Evolutionary conservation across 2,329 filamentous ascomycete genomes (phyloP), one percentile per base, ranked within the genome.

Genomic region (Pezicula rhizophila): DNA sequence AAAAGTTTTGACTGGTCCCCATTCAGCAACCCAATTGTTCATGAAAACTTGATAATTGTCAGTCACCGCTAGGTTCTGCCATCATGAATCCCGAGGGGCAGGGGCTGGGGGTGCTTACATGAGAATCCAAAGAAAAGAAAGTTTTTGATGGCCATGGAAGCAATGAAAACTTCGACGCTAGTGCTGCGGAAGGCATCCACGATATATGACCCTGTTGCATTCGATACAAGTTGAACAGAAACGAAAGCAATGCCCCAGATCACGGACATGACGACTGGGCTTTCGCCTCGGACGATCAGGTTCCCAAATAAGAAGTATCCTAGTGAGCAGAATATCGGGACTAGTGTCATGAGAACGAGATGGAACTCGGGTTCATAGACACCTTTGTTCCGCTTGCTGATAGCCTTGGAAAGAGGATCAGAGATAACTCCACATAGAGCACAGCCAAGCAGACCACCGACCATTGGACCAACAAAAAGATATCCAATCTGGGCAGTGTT

Each of bases 131-230:
- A n/a, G n/a, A n/a, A n/a, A n/a, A n/a, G n/a, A n/a, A n/a, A n/a
- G n/a, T n/a, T n/a, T n/a, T n/a, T n/a, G n/a, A n/a, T n/a, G n/a
- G n/a, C n/a, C n/a, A n/a, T n/a, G n/a, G n/a, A n/a, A n/a, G n/a
- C n/a, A n/a, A 71, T 70, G 58, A 72, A 71, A n/a, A 70, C 62
- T 57, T 71, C 69, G 2, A 60, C 63, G 35, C 59, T 63, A 56
- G 68, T 66, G 42, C 65, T 62, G 20, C 68, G 59, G 55, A 61
- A 70, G 2, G 67, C 65, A 35, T 70, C 68, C 14, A 45, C 25
- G 2, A 51, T 44, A 26, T 51, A 51, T 15, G 5, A 4, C 11
- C n/a, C n/a, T n/a, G n/a, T n/a, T n/a, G n/a, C n/a, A n/a, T n/a
- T n/a, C n/a, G n/a, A n/a, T 18, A 15, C 41, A 14, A 42, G 8